Evolutionary conservation across 306 rosid genomes (phyloP).

Genomic region (Prunus davidiana): DNA sequence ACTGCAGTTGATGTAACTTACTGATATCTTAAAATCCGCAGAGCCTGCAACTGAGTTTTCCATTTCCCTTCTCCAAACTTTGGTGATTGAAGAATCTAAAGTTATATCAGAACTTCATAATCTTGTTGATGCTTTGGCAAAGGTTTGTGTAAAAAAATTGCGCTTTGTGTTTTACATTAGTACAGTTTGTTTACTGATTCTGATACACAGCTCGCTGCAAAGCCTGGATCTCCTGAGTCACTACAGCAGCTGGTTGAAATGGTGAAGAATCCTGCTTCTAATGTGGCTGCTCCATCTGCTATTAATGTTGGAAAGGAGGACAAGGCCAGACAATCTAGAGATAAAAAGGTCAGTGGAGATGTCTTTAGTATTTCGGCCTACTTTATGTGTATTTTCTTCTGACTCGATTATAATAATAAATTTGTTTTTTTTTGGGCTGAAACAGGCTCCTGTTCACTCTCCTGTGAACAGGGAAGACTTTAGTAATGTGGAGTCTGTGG

Average conservation of each 20-base stretch:
- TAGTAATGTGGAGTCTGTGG: conserved; percentile 49
- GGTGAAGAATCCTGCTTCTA: conserved; percentile 71
- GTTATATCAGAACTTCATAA: conserved; percentile 95
- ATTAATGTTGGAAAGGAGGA: conserved; percentile 79
- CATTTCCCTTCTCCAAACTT: conserved; percentile 72
- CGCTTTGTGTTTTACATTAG: not conserved
- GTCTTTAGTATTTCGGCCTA: conserved; percentile 10
- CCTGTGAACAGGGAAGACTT: conserved; percentile 58
- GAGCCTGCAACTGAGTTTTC: conserved; percentile 90
- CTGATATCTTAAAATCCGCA: conserved; percentile 43
- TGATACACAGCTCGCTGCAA: conserved; percentile 66
- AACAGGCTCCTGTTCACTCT: conserved; percentile 60
- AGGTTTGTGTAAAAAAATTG: conserved; percentile 48
- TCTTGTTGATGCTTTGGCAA: conserved; percentile 86
- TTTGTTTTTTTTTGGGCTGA: not conserved
- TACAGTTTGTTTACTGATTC: conserved; percentile 19
- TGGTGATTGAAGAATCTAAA: conserved; percentile 71
- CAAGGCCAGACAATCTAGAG: conserved; percentile 66
- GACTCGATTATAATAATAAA: not conserved
- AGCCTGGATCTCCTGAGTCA: conserved; percentile 91
- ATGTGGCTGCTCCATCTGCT: conserved; percentile 43
- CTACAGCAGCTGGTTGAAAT: conserved; percentile 81
- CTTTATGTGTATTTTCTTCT: not conserved
- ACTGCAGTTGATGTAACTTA: conserved; percentile 19
- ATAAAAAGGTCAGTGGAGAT: conserved; percentile 62